These are phyloP conservation scores for Suhomyces kunorum DNA, from an alignment of 1,139 yeast genomes.

Conservation along the genomic window DNA sequence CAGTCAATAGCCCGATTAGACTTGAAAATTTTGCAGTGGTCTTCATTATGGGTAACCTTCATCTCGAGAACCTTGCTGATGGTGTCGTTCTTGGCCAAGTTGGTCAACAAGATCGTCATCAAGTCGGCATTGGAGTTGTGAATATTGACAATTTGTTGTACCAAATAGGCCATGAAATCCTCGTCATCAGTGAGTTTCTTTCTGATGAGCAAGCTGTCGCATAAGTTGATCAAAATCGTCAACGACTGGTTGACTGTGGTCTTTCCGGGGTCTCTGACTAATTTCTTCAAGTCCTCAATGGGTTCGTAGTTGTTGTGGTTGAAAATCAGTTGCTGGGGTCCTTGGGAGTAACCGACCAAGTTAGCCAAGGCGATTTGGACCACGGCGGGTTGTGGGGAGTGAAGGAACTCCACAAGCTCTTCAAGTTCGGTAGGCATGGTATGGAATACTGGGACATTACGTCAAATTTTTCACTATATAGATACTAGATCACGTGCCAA, in stretches of 20 bases:
- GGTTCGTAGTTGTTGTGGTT: slow-evolving; percentile 70
- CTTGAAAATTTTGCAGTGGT: slow-evolving; percentile 45
- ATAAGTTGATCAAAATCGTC: slow-evolving; percentile 79
- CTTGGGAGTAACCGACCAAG: slow-evolving; percentile 78
- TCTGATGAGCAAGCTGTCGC: slow-evolving; percentile 70
- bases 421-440: slow-evolving; percentile 62
- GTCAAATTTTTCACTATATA: slow-evolving; percentile 3
- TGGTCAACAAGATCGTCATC: slow-evolving; percentile 80
- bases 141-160: slow-evolving; percentile 54
- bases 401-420: slow-evolving; percentile 79
- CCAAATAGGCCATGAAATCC: slow-evolving; percentile 56
- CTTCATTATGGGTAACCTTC: slow-evolving; percentile 35
- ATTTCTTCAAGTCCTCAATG: slow-evolving; percentile 67
- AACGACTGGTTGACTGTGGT: slow-evolving; percentile 66
- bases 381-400: slow-evolving; percentile 79
- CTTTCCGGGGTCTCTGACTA: slow-evolving; percentile 53
- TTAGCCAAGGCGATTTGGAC: slow-evolving; percentile 84
- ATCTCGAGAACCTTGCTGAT: slow-evolving; percentile 59
- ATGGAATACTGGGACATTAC: background rate
- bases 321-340: slow-evolving; percentile 66
- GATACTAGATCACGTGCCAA: background rate
- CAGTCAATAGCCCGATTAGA: slow-evolving; percentile 72
- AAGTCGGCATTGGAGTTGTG: slow-evolving; percentile 73
- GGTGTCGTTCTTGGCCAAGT: slow-evolving; percentile 75
- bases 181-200: slow-evolving; percentile 65